Evolutionary conservation across 1,139 yeast genomes (phyloP), one percentile per base, ranked within the genome.

Genomic region (Pichia sp.): DNA sequence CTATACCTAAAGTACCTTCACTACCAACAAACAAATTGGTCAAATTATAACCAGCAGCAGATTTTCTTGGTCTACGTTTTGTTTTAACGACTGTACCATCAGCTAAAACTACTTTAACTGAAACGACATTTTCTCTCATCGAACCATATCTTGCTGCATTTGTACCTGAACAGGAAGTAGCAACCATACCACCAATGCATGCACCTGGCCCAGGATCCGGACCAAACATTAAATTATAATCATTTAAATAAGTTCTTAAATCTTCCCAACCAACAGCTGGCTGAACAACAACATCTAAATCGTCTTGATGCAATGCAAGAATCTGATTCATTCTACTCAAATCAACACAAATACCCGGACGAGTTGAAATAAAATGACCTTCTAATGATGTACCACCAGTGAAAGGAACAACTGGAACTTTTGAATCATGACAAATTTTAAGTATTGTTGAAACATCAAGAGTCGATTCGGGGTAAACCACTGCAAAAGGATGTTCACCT

Each of bases 121-220:
- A 74, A n/a, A 80, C 65, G 20, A 82, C 78, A 54, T 82, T 82
- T 55, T 82, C 87, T 57, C 78, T 76, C 76, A 83, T 80, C 8
- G 88, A 84, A 40, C 89, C 91, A 53, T 80, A 81, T 49, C 81
- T 63, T 8, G 77, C 78, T 35, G 89, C 88, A 54, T 83, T 82
- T 8, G 91, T 82, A 14, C 93, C 93, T 0, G 88, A 80, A 50
- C 89, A 82, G 22, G 83, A 78, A 33, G 84, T 81, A 14, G 79
- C 82, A 35, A 80, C 74, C 75, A 82, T 79, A 11, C 91, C 93
- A 31, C 86, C 85, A 42, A 83, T 78, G 46, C 78, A 68, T 3
- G 89, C 91, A 38, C 87, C 85, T 30, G 91, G 89, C 35, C 91
- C 93, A 0, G 91, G 91, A 56, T 83, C 93, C 11, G 84, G 81